Evolutionary conservation across 2,329 filamentous ascomycete genomes (phyloP), one percentile per base, ranked within the genome.

Genomic region (Aureobasidium vineae): DNA sequence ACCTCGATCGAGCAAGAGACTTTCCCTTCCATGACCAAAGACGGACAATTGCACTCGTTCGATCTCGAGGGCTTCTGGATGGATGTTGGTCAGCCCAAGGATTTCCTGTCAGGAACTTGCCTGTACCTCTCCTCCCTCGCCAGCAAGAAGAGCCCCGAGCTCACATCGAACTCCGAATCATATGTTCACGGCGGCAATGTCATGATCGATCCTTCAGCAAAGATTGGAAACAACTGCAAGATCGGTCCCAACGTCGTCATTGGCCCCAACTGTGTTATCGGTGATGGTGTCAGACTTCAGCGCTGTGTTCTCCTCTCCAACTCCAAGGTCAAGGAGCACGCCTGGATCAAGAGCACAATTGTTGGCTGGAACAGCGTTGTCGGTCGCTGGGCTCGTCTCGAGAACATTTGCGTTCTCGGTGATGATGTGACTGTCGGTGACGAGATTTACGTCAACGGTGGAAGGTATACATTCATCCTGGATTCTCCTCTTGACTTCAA

Each of bases 41-140:
- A 97, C 74, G 92, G 92, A 71, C 86, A 94, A 79, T 83, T 98
- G 70, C 94, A 98, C 85, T 97, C 92, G 1, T 97, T 96, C 77
- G 94, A 98, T 77, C 87, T 98, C 36, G 92, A 97, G 72, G 92
- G 94, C 73, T 98, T 96, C 87, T 98, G 94, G 94, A 98, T 98
- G 94, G 94, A 98, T 73, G 92, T 99, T 70, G 94, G 94, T 74
- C 94, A 99, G 81, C 94, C 94, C 73, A 99, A 98, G 84, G 94
- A 99, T 77, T 99, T 98, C 86, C 84, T 99, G 66, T 92, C 90
- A 26, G 94, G 94, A 70, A 98, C 95, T 69, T 98, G 94, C 81
- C 85, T 99, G 69, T 98, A 97, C 83, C 90, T 99, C 63, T 92
- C 91, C 54, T 96, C 92, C 3, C 86, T 98, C 68, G 86, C 92